A percentile compares a stretch with the other conserved stretches of the same genome.
phyloP scores from a whole-genome alignment of 225 moss, liverwort and hornwort genomes.

The Ulota crispa region DNA sequence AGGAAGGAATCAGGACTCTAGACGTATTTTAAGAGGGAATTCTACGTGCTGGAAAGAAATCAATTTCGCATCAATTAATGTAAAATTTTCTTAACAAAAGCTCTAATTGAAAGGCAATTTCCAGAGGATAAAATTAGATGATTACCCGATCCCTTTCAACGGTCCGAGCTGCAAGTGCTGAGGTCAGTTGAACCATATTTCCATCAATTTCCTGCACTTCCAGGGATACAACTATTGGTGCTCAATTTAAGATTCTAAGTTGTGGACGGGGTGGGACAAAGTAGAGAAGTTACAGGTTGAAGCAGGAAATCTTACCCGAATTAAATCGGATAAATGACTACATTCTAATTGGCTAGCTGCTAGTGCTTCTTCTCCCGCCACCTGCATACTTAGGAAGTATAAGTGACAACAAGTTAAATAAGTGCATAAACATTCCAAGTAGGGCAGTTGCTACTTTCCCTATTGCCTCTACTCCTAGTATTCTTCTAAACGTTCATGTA shows the following conservation, averaged over 20 bases:
- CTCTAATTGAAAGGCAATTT: background rate
- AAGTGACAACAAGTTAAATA: background rate
- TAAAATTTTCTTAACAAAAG: background rate
- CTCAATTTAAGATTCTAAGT: background rate
- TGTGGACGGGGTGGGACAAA: background rate
- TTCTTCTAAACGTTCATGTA: background rate
- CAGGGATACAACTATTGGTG: background rate
- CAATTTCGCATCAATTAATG: too few species aligned
- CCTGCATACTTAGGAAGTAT: slow-evolving; percentile 39
- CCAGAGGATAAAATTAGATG: background rate
- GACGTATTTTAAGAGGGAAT: background rate
- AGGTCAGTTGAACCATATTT: slow-evolving; percentile 75
- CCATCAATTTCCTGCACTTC: slow-evolving; percentile 75
- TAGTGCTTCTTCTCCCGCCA: slow-evolving; percentile 79
- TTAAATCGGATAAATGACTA: slow-evolving; percentile 65
- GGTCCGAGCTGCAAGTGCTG: slow-evolving; percentile 69
- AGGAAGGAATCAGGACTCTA: background rate
- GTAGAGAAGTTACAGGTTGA: background rate
- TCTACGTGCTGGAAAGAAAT: background rate
- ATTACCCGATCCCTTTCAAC: slow-evolving; percentile 70
- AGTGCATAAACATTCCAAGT: slow-evolving; percentile 10
- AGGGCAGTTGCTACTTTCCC: background rate
- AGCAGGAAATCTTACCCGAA: slow-evolving; percentile 51
- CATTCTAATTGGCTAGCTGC: slow-evolving; percentile 77
- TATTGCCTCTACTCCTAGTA: background rate